Evolutionary conservation across 352 stramenopile genomes (phyloP).

Genomic region (Phytophthora quininea): DNA sequence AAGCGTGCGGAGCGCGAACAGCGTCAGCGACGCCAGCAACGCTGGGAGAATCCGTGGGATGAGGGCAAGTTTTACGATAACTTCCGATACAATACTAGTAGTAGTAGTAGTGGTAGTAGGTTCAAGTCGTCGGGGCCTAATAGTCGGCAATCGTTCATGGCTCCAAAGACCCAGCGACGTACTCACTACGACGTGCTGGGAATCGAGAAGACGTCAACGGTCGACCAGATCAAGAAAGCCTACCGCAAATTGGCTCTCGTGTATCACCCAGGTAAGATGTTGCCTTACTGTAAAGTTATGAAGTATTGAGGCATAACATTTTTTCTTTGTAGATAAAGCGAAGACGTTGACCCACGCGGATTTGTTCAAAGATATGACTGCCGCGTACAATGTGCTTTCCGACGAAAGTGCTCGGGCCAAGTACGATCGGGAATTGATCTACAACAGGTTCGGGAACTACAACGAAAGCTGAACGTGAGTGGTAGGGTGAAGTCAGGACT

Average conservation of each 20-base stretch:
- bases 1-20: conserved; percentile 53
- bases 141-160: conserved; percentile 41
- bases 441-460: conserved; percentile 59
- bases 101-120: conserved; percentile 15
- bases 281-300: too few species aligned
- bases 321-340: conserved; percentile 64
- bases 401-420: conserved; percentile 56
- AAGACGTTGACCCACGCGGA: conserved; percentile 65
- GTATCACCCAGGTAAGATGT: conserved; percentile 81
- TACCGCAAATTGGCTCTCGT: conserved; percentile 89
- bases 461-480: conserved; percentile 42
- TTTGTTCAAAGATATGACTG: conserved; percentile 88
- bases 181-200: conserved; percentile 88
- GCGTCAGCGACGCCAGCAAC: conserved; percentile 42
- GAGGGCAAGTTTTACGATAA: conserved; percentile 60
- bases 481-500: conserved; percentile 1
- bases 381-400: conserved; percentile 86
- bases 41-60: conserved; percentile 47
- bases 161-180: conserved; percentile 36
- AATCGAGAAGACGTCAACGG: conserved; percentile 56
- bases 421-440: conserved; percentile 80
- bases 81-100: conserved; percentile 43
- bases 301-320: neutral
- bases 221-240: conserved; percentile 86
- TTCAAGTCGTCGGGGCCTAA: conserved; percentile 25